Evolutionary conservation across 768 basidiomycete species (phyloP), one percentile per base, ranked within the genome.

Genomic region (Suillus variegatus): DNA sequence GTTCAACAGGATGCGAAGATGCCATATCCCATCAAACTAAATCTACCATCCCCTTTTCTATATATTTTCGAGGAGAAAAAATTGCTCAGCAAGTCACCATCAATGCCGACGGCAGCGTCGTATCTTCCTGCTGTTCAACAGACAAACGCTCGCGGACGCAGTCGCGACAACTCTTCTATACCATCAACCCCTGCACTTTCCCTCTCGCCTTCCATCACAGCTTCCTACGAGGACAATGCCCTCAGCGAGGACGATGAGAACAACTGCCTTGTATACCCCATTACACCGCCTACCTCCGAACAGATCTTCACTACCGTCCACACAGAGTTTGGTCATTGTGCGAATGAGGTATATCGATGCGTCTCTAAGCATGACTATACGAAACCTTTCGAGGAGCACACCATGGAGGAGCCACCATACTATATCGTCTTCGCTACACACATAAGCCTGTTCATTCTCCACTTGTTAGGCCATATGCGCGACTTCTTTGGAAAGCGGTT

Each of bases 401-500:
- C 85, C 62, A 90, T 93, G 66, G 87, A 90, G 69, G 94, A 96
- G 72, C 96, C 97, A 3, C 92, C 94, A 1, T 95, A 97, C 75
- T 95, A 95, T 78, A 91, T 97, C 71, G 84, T 97, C 47, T 78
- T 99, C 66, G 88, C 92, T 12, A 97, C 95, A 5, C 98, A 97
- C 76, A 84, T 97, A 77, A 91, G 91, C 80, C 98, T 96, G 80
- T 85, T 99, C 70, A 84, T 98, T 66, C 87, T 99, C 63, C 95
- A 98, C 69, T 83, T 87, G 67, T 79, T 99, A 55, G 97, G 97
- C n/a, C 96, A 99, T 73, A 80, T 97, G 56, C 88, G 97, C 62
- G 97, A 99, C 78, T 99, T 98, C 74, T 79, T 99, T 67, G 97
- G 97, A 32, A 99, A 97, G 79, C 83, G 89, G 52, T 81, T 97